Percentiles rank a stretch among this genome's conserved stretches.
Evolutionary conservation across 2,329 filamentous ascomycete species (phyloP).

Genomic region (Phaeosphaeriaceae sp.): DNA sequence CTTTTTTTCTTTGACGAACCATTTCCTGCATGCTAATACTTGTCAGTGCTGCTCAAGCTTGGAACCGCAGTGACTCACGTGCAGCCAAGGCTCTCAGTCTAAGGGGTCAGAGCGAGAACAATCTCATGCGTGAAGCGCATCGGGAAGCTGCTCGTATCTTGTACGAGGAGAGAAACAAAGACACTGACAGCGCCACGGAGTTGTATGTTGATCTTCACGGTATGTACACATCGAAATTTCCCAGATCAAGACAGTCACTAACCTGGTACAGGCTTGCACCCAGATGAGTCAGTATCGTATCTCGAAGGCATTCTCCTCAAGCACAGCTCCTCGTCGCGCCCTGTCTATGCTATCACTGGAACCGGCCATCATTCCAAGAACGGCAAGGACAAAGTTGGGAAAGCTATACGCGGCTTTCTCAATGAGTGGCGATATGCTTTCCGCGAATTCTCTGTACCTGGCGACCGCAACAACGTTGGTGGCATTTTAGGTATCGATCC

Average conservation of each 20-base stretch:
- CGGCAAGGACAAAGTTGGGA: conserved; percentile 97
- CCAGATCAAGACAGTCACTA: conserved; percentile 6
- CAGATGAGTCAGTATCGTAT: conserved; percentile 95
- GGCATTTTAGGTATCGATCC: conserved; percentile 71
- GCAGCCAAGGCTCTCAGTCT: conserved; percentile 94
- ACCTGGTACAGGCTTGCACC: conserved; percentile 73
- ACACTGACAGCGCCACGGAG: conserved; percentile 66
- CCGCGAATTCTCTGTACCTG: conserved; percentile 93
- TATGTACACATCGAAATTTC: conserved; percentile 23
- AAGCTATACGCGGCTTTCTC: conserved; percentile 86
- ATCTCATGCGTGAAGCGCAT: conserved; percentile 95
- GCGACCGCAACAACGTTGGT: conserved; percentile 84
- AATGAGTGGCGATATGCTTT: conserved; percentile 97
- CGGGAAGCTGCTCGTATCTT: conserved; percentile 89
- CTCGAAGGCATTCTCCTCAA: conserved; percentile 86
- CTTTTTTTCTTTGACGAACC: not conserved
- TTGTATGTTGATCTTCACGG: conserved; percentile 94
- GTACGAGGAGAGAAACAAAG: conserved; percentile 91
- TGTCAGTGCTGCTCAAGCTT: conserved; percentile 88
- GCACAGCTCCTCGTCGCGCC: conserved; percentile 73
- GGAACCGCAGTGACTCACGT: conserved; percentile 96
- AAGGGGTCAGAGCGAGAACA: conserved; percentile 94
- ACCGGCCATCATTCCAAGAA: conserved; percentile 98
- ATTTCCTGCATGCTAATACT: conserved; percentile 10
- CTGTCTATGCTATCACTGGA: conserved; percentile 94